Evolutionary conservation across 805 yeast genomes (phyloP), one percentile per base, ranked within the genome.

Genomic region (Nakazawaea holstii): DNA sequence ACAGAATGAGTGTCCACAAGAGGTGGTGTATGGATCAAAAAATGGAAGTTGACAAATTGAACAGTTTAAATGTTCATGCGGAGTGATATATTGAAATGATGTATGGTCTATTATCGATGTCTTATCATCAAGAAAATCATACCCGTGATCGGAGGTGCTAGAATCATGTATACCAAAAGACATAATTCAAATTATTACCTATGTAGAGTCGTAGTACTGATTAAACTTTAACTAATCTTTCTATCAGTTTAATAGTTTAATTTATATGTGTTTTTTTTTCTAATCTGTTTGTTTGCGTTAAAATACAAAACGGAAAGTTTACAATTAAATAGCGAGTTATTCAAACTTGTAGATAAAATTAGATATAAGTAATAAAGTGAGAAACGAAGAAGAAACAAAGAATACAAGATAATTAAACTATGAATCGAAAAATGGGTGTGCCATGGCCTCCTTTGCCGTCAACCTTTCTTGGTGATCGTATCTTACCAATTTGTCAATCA

Each of bases 371-470:
- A 20, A 20, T 20, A 20, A 20, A 20, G 3, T 20, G 24, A 20
- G 5, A 20, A 20, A n/a, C n/a, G 24, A 20, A 20, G 24, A 20
- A 20, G 24, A 20, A 20, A 20, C 24, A 20, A 20, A 20, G 3
- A 20, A 5, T 20, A 20, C 24, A 20, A 20, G 24, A 5, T 20
- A 20, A 20, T 20, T 20, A 20, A 20, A 20, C 24, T 20, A 20
- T 20, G 61, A 67, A 77, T 76, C 75, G 66, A 85, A 84, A 60
- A 82, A 85, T 9, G 73, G 70, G 66, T 90, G 96, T 3, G 63
- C 77, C 89, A 88, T 79, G 14, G 96, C 95, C 64, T 90, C 96
- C 62, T 77, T 72, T 2, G 97, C 96, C 4, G 97, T 90, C 49
- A 87, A 72, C 59, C 97, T 78, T 58, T 83, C 87, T 62, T 84